These are phyloP conservation scores for Aristolochia contorta DNA, from an alignment of 164 flowering plant genomes.

Conservation along the genomic window DNA sequence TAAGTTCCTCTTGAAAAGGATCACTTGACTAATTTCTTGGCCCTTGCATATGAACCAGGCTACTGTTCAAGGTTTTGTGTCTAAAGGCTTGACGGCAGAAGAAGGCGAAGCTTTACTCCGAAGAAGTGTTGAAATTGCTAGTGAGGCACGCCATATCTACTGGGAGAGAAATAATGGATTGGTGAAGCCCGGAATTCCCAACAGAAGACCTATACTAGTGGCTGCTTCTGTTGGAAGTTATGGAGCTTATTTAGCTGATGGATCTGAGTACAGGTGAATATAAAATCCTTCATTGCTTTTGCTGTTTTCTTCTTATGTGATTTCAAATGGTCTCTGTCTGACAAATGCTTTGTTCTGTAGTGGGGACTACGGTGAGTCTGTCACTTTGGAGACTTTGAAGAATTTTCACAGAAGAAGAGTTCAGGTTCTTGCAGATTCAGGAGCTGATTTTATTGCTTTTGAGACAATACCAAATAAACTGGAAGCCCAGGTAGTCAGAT, in stretches of 20 bases:
- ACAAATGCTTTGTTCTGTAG: conserved; percentile 21
- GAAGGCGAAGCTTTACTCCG: conserved; percentile 44
- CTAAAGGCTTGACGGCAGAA: conserved; percentile 39
- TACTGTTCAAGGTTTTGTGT: conserved; percentile 47
- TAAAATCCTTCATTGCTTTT: neutral
- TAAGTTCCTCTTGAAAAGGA: no score
- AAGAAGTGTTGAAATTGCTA: conserved; percentile 49
- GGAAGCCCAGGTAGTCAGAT: conserved; percentile 65
- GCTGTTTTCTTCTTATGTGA: neutral
- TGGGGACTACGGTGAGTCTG: conserved; percentile 62
- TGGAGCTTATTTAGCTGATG: conserved; percentile 65
- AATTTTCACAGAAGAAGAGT: conserved; percentile 83
- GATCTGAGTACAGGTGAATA: conserved; percentile 53
- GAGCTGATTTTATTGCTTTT: conserved; percentile 86
- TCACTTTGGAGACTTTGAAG: conserved; percentile 48
- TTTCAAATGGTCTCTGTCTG: neutral
- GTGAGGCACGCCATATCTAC: conserved; percentile 42
- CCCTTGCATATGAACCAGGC: conserved; percentile 26
- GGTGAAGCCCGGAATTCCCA: conserved; percentile 20
- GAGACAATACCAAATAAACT: conserved; percentile 89
- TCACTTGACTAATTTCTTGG: neutral
- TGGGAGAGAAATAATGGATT: conserved; percentile 18
- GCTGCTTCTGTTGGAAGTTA: conserved; percentile 69
- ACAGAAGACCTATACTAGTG: conserved; percentile 31
- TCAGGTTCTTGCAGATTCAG: conserved; percentile 71